Conservation (phyloP, 2,329 filamentous ascomycete genomes). For the Fusarium irregulare region DNA sequence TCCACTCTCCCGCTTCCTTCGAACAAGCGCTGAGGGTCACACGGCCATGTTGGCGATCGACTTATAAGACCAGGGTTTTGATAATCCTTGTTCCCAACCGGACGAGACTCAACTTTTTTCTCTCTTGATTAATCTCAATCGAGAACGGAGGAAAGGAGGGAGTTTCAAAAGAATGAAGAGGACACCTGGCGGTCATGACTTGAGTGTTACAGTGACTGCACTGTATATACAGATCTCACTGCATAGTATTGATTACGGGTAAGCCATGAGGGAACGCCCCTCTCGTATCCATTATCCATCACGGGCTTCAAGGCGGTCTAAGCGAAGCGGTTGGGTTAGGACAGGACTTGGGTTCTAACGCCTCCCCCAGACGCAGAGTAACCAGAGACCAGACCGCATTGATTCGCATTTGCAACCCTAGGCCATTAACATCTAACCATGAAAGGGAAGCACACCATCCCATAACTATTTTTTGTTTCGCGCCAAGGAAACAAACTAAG, state of each 20-base stretch:
- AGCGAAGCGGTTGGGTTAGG: constrained; percentile 37
- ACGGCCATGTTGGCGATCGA: constrained; percentile 31
- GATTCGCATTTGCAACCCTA: constrained; percentile 40
- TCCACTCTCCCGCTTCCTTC: constrained; percentile 36
- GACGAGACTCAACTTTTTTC: neutral
- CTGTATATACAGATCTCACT: constrained; percentile 9
- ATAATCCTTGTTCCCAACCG: constrained; percentile 27
- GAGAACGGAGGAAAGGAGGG: neutral
- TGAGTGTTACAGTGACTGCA: constrained; percentile 16
- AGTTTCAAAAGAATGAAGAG: constrained; percentile 18
- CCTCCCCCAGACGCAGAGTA: constrained; percentile 34
- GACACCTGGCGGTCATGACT: constrained; percentile 10
- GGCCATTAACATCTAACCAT: constrained; percentile 30
- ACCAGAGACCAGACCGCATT: constrained; percentile 38
- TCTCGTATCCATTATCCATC: constrained; percentile 39
- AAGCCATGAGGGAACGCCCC: constrained; percentile 23
- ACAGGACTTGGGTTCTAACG: constrained; percentile 1
- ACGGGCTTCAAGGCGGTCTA: constrained; percentile 44
- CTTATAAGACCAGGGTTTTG: constrained; percentile 33
- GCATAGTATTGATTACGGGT: constrained; percentile 42
- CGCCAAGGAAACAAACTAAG: constrained; percentile 37
- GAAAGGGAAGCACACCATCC: constrained; percentile 28
- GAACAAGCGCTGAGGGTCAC: constrained; percentile 42
- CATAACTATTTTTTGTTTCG: constrained; percentile 23
- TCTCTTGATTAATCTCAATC: neutral